Base-by-base conservation (phyloP, 73 alveolate genomes). In the Paramecium bursaria region DNA sequence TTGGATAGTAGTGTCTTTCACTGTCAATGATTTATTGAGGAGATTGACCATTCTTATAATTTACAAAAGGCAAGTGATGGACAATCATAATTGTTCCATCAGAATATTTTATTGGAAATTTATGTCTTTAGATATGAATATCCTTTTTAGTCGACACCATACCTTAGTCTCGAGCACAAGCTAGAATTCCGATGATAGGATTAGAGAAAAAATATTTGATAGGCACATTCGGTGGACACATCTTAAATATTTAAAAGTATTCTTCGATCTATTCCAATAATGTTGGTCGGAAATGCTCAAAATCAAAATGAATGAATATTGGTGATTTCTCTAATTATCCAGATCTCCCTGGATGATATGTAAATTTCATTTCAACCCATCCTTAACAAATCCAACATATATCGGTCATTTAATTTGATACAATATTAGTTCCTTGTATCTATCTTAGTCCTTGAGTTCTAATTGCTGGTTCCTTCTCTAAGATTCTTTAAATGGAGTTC, bases 321-420 rank as follows among this genome's bases (percentile, higher is more conserved):
- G 86, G 86, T 10, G 92, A 87, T 11, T 85, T 61, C 14, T 75
- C 82, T 31, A 86, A 47, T 42, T 88, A 50, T 31, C 94, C 96
- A 54, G 91, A 86, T 35, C 47, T 87, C 3, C 75, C 75, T 4
- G 91, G 88, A 39, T 75, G 90, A 86, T 94, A 94, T 57, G 88
- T 92, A 89, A 95, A 95, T 74, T 86, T 91, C 3, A 91, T 90
- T 86, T 95, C 95, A 19, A 91, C 75, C 99, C 99, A 95, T 42
- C 98, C 97, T 93, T 95, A 97, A 86, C 99, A 95, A 10, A 95
- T 88, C 99, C 99, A 95, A 74, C 99, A 95, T 57, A 44, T 67
- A 67, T 67, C 82, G 9, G n/a, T n/a, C n/a, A n/a, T n/a, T n/a
- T n/a, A n/a, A n/a, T n/a, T n/a, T n/a, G n/a, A n/a, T n/a, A n/a